phyloP scores from a whole-genome alignment of 495 filamentous ascomycete species.

The Parmelia sp. region DNA sequence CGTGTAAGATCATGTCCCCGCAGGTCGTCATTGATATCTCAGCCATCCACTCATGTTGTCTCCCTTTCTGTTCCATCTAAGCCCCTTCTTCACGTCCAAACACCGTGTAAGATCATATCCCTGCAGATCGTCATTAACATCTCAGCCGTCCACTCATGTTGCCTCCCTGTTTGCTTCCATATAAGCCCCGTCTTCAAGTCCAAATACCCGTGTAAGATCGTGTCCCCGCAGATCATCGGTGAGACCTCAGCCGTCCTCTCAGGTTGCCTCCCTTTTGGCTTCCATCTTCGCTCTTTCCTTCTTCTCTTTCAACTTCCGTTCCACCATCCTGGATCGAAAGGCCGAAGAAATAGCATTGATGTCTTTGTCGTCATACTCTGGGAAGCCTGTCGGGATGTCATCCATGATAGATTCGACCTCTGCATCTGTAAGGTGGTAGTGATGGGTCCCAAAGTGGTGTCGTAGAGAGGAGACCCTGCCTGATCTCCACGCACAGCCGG shows the following conservation, averaged over 20 bases:
- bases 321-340: neutral
- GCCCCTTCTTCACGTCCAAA: no score
- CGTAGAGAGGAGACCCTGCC: neutral
- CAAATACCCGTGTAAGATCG: no score
- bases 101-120: no score
- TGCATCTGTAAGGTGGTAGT: neutral
- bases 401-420: neutral
- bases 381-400: neutral
- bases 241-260: neutral
- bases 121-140: no score
- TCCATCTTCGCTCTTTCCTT: neutral
- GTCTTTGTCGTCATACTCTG: neutral
- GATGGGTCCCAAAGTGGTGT: neutral
- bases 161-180: no score
- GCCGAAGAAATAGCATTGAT: neutral
- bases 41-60: no score
- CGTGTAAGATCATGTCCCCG: no score
- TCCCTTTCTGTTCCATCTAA: no score
- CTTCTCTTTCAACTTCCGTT: no score
- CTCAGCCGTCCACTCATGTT: no score
- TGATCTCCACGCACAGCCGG: neutral
- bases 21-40: no score
- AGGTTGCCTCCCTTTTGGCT: neutral
- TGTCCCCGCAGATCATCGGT: neutral
- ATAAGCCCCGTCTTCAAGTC: neutral